Evolutionary conservation across 2,329 filamentous ascomycete genomes (phyloP), one percentile per base, ranked within the genome.

Genomic region (Ramularia collo-cygni): DNA sequence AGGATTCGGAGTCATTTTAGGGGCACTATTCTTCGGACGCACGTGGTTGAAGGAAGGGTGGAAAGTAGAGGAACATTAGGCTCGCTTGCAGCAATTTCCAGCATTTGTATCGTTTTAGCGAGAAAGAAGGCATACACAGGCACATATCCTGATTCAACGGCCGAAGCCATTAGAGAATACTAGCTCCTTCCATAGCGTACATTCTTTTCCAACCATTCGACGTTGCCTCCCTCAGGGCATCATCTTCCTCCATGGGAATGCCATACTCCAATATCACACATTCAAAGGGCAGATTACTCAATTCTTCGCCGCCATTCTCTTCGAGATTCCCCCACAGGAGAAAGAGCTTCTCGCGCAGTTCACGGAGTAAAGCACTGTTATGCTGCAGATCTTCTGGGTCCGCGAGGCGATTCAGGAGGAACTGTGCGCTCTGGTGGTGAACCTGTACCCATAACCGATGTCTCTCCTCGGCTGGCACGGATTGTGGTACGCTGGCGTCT

Each of bases 241-340:
- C 48, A 44, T 55, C 37, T 44, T 58, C 48, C 57, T 61, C 42
- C 28, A 53, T 44, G 14, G 61, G 50, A 2, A 60, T 52, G n/a
- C 65, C 67, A 47, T 66, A 66, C 43, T 71, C 68, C 40, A 58
- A 45, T 4, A 71, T 54, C 38, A 61, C 66, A 49, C 65, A 68
- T 26, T 70, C 66, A 41, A 74, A 73, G 0, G 68, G 58, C 26
- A 53, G 54, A 41, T 68, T 70, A 24, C 47, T 55, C 21, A 49
- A 8, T 14, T 8, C 37, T 7, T 47, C 38, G 4, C 42, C 38
- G 4, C 27, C 44, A 17, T 40, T 48, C 57, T 94, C 86, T 56
- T 89, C 80, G 1, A 95, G 68, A 45, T 95, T 77, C 1, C 90
- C 90, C 89, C 90, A 96, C 1, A 95, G 69, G 26, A 77, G 66